A percentile compares a stretch with the other conserved stretches of the same genome.
phyloP scores from a whole-genome alignment of 2,329 filamentous ascomycete genomes.

The Fusarium fujikuroi region DNA sequence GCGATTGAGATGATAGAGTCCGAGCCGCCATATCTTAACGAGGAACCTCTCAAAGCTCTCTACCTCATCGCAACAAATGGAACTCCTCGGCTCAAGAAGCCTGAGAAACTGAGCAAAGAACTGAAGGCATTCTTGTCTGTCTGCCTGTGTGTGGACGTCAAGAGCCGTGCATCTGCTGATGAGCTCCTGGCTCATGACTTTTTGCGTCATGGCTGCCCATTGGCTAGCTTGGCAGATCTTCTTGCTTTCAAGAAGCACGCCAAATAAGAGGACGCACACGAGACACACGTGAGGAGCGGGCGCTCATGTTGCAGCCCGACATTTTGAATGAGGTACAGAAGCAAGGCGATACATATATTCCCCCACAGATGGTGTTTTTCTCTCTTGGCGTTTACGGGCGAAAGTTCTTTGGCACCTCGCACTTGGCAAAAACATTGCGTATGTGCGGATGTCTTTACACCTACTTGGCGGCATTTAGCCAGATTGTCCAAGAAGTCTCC shows the following conservation, averaged over 20 bases:
- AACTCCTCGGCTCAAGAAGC: slow-evolving; percentile 96
- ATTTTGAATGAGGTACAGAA: slow-evolving; percentile 42
- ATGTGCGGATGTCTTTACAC: slow-evolving; percentile 7
- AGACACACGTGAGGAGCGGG: slow-evolving; percentile 33
- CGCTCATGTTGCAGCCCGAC: slow-evolving; percentile 31
- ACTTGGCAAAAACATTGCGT: slow-evolving; percentile 35
- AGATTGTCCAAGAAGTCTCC: slow-evolving; percentile 23
- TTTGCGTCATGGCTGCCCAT: slow-evolving; percentile 87
- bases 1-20: slow-evolving; percentile 99
- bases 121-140: slow-evolving; percentile 97
- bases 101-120: slow-evolving; percentile 97
- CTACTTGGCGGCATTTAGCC: slow-evolving; percentile 16
- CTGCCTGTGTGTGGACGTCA: slow-evolving; percentile 96
- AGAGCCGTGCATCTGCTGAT: slow-evolving; percentile 89
- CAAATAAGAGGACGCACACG: slow-evolving; percentile 58
- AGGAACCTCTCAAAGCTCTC: slow-evolving; percentile 95
- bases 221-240: slow-evolving; percentile 84
- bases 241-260: slow-evolving; percentile 85
- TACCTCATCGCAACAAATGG: slow-evolving; percentile 99
- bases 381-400: slow-evolving; percentile 45
- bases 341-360: slow-evolving; percentile 45
- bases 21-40: slow-evolving; percentile 96
- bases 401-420: slow-evolving; percentile 38
- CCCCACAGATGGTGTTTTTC: slow-evolving; percentile 39
- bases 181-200: slow-evolving; percentile 95